These are phyloP conservation scores for Bipolaris gigantea DNA, from an alignment of 2,329 filamentous ascomycete genomes.

Conservation along the genomic window DNA sequence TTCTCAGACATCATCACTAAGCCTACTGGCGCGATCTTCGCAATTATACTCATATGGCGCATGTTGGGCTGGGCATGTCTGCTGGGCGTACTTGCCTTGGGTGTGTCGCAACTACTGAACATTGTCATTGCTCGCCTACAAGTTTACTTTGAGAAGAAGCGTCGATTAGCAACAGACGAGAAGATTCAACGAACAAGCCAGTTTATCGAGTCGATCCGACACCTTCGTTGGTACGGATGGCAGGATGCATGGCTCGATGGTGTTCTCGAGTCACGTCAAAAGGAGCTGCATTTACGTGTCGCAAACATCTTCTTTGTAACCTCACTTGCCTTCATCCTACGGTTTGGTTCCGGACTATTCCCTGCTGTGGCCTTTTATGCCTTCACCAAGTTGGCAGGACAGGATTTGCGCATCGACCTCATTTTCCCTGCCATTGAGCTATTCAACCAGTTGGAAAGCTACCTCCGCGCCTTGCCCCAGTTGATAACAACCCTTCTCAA, in stretches of 20 bases:
- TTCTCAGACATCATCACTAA: slow-evolving; percentile 74
- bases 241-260: slow-evolving; percentile 72
- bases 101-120: slow-evolving; percentile 71
- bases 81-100: slow-evolving; percentile 69
- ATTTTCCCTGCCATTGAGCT: slow-evolving; percentile 85
- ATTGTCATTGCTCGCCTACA: slow-evolving; percentile 66
- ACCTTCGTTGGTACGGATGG: slow-evolving; percentile 82
- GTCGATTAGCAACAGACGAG: slow-evolving; percentile 73
- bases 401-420: slow-evolving; percentile 73
- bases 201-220: slow-evolving; percentile 83
- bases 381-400: slow-evolving; percentile 71
- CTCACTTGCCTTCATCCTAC: slow-evolving; percentile 69
- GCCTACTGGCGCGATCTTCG: slow-evolving; percentile 74
- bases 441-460: slow-evolving; percentile 73
- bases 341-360: slow-evolving; percentile 71
- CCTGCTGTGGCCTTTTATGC: slow-evolving; percentile 80
- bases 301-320: slow-evolving; percentile 65
- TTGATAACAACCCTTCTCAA: slow-evolving; percentile 78
- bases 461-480: slow-evolving; percentile 72
- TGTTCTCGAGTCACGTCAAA: slow-evolving; percentile 68
- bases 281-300: slow-evolving; percentile 67
- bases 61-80: slow-evolving; percentile 81
- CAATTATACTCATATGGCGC: slow-evolving; percentile 72
- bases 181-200: slow-evolving; percentile 81
- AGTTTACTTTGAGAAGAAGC: slow-evolving; percentile 68